These are phyloP conservation scores for Panaeolus papilionaceus DNA, from an alignment of 768 basidiomycete species.

Conservation along the genomic window DNA sequence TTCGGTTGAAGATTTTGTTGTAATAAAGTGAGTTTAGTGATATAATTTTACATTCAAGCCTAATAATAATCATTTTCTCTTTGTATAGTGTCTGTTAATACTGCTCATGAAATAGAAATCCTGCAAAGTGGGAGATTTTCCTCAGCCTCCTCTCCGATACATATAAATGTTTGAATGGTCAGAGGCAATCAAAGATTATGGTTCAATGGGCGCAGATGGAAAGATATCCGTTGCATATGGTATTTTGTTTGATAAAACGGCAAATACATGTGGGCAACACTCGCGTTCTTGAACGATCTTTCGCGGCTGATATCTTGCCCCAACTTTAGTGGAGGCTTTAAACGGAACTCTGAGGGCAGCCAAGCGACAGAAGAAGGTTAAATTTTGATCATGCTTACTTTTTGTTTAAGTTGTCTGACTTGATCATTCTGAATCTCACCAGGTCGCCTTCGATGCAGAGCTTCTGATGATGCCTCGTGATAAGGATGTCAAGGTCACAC, in stretches of 20 bases:
- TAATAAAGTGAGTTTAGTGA: slow-evolving; percentile 12
- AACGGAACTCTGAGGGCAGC: slow-evolving; percentile 55
- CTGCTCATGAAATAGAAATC: slow-evolving; percentile 42
- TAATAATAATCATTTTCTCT: not conserved
- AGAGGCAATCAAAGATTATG: slow-evolving; percentile 53
- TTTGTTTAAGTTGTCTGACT: not conserved
- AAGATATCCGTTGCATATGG: slow-evolving; percentile 46
- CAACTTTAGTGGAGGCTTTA: slow-evolving; percentile 49
- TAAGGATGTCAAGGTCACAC: slow-evolving; percentile 51
- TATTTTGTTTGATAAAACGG: slow-evolving; percentile 53
- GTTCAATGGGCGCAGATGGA: slow-evolving; percentile 45
- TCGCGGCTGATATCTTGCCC: not conserved
- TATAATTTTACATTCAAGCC: not conserved
- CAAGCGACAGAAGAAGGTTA: slow-evolving; percentile 52
- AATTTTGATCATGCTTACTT: not conserved
- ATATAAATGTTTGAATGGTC: slow-evolving; percentile 7
- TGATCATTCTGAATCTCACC: not conserved
- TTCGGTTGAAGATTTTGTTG: not conserved
- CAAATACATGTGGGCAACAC: slow-evolving; percentile 44
- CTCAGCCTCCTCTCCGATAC: not conserved
- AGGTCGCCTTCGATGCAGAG: slow-evolving; percentile 53
- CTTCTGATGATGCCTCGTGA: slow-evolving; percentile 58
- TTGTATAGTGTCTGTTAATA: slow-evolving; percentile 34
- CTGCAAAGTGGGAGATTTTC: slow-evolving; percentile 36
- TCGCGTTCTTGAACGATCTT: not conserved